Evolutionary conservation across 352 stramenopile species (phyloP).

Genomic region (Phytophthora pinifolia): DNA sequence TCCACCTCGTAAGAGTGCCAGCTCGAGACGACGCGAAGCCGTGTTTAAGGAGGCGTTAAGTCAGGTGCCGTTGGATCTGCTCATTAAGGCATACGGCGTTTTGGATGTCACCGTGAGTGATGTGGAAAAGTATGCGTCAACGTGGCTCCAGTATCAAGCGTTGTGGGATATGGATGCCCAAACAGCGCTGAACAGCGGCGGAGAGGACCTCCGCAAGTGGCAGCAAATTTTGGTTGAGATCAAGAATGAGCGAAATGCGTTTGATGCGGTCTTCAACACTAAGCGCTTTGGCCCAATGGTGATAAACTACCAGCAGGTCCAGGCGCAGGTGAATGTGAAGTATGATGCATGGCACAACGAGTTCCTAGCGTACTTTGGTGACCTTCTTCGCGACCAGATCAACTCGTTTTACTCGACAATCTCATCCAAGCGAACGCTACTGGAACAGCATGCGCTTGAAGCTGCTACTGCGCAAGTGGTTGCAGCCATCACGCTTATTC

Average conservation of each 20-base stretch:
- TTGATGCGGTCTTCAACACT: conserved; percentile 92
- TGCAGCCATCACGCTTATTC: conserved; percentile 87
- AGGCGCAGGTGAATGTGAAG: conserved; percentile 96
- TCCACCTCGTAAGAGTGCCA: conserved; percentile 58
- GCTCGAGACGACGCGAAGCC: conserved; percentile 55
- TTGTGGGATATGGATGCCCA: conserved; percentile 98
- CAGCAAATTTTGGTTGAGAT: conserved; percentile 97
- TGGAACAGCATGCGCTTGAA: conserved; percentile 96
- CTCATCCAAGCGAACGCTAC: conserved; percentile 76
- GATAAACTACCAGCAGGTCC: conserved; percentile 92
- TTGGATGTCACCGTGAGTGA: conserved; percentile 81
- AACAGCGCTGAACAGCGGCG: conserved; percentile 92
- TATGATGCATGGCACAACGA: conserved; percentile 99
- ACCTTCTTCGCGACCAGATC: conserved; percentile 94
- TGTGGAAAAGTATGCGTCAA: conserved; percentile 92
- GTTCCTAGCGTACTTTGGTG: conserved; percentile 95
- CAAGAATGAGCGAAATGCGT: conserved; percentile 93
- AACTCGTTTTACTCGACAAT: conserved; percentile 87
- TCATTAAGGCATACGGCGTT: conserved; percentile 76
- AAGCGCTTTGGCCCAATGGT: conserved; percentile 89
- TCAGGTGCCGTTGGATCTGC: conserved; percentile 56
- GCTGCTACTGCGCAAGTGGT: conserved; percentile 96
- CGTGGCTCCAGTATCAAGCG: conserved; percentile 98
- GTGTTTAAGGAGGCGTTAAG: conserved; percentile 73
- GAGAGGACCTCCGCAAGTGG: conserved; percentile 96